A percentile compares a stretch with the other conserved stretches of the same genome.
Conservation (phyloP, 2,329 filamentous ascomycete species). For the Eutypa lata region DNA sequence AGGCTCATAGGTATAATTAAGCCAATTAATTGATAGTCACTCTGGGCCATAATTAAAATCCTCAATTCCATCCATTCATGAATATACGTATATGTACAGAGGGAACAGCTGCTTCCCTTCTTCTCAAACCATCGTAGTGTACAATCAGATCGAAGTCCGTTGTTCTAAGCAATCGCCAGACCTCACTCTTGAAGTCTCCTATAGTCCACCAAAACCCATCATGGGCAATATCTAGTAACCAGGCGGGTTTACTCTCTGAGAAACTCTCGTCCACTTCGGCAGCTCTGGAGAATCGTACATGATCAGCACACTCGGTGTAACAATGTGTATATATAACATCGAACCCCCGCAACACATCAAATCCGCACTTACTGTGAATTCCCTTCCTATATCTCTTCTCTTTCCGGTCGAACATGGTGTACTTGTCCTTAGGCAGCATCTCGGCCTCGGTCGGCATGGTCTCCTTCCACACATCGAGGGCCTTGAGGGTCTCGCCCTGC, state of each 20-base stretch:
- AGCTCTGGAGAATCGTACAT: constrained; percentile 54
- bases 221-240: constrained; percentile 66
- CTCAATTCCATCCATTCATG: no score
- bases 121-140: constrained; percentile 17
- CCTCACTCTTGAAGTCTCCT: not conserved
- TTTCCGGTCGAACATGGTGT: constrained; percentile 96
- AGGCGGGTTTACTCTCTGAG: constrained; percentile 88
- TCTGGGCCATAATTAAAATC: not conserved
- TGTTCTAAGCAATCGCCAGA: constrained; percentile 10
- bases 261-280: constrained; percentile 93
- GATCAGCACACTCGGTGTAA: constrained; percentile 1
- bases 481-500: constrained; percentile 68
- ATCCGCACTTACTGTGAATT: constrained; percentile 79
- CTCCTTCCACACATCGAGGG: constrained; percentile 84
- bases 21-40: not conserved
- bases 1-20: not conserved
- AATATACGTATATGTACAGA: constrained; percentile 2
- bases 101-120: constrained; percentile 2
- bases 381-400: constrained; percentile 95
- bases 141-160: constrained; percentile 6
- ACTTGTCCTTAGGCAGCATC: constrained; percentile 96
- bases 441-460: constrained; percentile 96
- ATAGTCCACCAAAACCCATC: no score
- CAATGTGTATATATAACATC: no score
- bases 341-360: not conserved